Percentiles rank a stretch among this genome's conserved stretches.
These are phyloP conservation scores for Ailanthus altissimus DNA, from an alignment of 345 rosid genomes.

Conservation along the genomic window DNA sequence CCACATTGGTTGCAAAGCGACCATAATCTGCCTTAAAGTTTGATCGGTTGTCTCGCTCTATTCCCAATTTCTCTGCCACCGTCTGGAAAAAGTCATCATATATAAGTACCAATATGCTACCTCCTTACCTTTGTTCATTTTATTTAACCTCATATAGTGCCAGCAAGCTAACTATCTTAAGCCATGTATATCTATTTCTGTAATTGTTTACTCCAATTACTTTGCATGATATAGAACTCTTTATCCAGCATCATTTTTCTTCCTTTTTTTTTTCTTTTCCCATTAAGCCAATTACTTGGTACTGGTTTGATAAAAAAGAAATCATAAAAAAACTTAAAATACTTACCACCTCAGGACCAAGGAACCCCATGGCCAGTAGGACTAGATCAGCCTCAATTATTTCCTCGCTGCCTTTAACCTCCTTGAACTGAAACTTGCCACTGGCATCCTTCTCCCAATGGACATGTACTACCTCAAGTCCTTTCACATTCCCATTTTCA, in stretches of 20 bases:
- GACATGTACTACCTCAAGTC: conserved; percentile 74
- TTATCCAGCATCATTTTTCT: not conserved
- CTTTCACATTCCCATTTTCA: conserved; percentile 75
- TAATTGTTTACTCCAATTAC: too few species aligned
- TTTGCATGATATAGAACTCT: not conserved
- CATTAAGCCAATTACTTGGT: not conserved
- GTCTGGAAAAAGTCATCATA: conserved; percentile 35
- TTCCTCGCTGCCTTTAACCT: conserved; percentile 83
- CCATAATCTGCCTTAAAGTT: conserved; percentile 96
- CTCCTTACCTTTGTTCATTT: too few species aligned
- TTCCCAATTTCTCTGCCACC: conserved; percentile 79
- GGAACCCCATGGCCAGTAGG: conserved; percentile 96
- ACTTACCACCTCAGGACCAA: conserved; percentile 92
- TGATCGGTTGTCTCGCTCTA: conserved; percentile 81
- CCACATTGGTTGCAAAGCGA: conserved; percentile 75
- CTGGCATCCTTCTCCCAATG: conserved; percentile 88
- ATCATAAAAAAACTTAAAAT: not conserved
- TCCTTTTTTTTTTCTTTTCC: not conserved
- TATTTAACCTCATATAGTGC: too few species aligned
- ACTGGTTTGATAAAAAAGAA: not conserved
- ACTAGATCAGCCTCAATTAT: conserved; percentile 86
- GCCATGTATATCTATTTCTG: too few species aligned
- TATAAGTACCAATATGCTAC: conserved; percentile 14
- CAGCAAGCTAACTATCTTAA: too few species aligned
- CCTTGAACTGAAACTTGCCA: conserved; percentile 85